A percentile compares a stretch with the other conserved stretches of the same genome.
Conservation (phyloP, 768 basidiomycete genomes). For the Leucocoprinus sp. region DNA sequence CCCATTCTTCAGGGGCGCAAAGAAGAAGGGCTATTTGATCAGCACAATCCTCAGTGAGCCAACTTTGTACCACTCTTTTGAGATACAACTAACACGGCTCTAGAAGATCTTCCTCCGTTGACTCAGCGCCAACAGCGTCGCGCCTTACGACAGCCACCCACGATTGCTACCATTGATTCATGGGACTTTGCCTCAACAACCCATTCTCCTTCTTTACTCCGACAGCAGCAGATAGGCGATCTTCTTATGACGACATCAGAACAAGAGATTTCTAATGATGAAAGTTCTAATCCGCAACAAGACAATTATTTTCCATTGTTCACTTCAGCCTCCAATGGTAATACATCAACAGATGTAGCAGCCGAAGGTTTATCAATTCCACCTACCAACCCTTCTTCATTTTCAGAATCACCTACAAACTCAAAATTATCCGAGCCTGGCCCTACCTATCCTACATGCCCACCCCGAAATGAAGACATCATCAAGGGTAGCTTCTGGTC, state of each 20-base stretch:
- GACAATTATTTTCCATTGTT: background rate
- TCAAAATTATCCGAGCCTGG: background rate
- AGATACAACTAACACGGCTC: background rate
- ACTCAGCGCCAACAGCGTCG: slow-evolving; percentile 66
- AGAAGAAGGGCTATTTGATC: slow-evolving; percentile 74
- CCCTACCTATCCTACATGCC: background rate
- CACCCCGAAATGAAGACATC: background rate
- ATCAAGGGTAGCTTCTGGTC: slow-evolving; percentile 4
- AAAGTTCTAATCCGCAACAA: background rate
- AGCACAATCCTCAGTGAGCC: slow-evolving; percentile 56
- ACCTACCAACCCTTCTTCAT: background rate
- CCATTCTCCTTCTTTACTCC: slow-evolving; percentile 27
- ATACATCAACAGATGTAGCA: background rate
- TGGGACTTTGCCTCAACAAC: slow-evolving; percentile 68
- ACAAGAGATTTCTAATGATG: background rate
- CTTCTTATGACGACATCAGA: background rate
- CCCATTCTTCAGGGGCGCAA: slow-evolving; percentile 72
- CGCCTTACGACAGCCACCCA: slow-evolving; percentile 25
- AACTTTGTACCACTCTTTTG: background rate
- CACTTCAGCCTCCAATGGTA: slow-evolving; percentile 4
- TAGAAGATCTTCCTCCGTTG: slow-evolving; percentile 66
- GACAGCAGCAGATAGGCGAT: slow-evolving; percentile 17
- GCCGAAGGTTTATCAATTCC: background rate
- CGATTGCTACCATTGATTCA: slow-evolving; percentile 54
- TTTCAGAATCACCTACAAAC: background rate